Evolutionary conservation across 2,329 filamentous ascomycete species (phyloP), one percentile per base, ranked within the genome.

Genomic region (Penicillium brasilianum): DNA sequence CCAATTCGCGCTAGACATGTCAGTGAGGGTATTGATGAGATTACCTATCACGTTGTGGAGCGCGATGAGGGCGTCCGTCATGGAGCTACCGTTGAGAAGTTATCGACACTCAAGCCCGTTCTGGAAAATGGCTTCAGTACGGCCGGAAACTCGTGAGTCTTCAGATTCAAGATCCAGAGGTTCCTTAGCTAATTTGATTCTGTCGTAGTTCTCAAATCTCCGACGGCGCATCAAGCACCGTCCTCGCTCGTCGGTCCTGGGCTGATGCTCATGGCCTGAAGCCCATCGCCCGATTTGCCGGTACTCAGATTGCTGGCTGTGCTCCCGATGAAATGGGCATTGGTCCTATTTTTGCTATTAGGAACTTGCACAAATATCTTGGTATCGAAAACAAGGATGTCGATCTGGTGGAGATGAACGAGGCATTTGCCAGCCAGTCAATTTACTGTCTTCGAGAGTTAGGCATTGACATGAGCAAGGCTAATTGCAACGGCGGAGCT

Each of bases 311-410:
- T 36, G 90, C 93, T 25, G 94, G 93, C 66, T 85, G 97, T 16
- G 86, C 93, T 0, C 94, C 93, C 7, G 86, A 94, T 66, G 93
- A 97, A 82, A 97, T 98, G 93, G 94, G 93, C 65, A 96, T 97
- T 66, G 77, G 76, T 9, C 78, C 78, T 11, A 74, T 78, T n/a
- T 73, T 85, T 68, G 85, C 85, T 32, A 85, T 88, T 60, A 85
- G 84, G 59, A 97, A 97, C 85, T 86, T 97, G 20, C 86, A 97
- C 50, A 80, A 80, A 71, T 89, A 93, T 79, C 86, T 88, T 82
- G 87, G 88, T 76, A 79, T 98, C 61, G 86, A 85, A 13, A 80
- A 96, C 36, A 86, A 88, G 65, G 93, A 97, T 70, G 85, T 94
- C 62, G 93, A 97, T 73, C 84, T 97, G 18, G 83, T 96, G 67